Conservation (phyloP, 345 rosid species). For the Lenwebbia sp. region DNA sequence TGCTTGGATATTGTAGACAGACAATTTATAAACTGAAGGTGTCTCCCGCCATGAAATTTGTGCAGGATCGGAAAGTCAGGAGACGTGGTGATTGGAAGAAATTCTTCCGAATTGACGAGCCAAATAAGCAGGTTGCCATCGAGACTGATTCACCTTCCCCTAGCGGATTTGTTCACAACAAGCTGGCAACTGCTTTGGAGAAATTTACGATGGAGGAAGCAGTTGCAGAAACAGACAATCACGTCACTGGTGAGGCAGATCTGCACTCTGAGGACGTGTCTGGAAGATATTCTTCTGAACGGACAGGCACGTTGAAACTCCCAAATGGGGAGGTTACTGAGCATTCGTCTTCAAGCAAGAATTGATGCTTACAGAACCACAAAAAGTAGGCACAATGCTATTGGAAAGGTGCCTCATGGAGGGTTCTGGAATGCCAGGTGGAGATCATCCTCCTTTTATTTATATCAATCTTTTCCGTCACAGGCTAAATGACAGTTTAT, state of each 20-base stretch:
- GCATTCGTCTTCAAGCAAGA: neutral
- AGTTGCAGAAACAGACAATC: neutral
- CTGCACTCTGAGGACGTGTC: neutral
- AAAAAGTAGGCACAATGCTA: neutral
- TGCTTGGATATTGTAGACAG: neutral
- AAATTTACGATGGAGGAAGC: neutral
- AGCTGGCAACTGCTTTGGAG: neutral
- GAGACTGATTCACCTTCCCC: neutral
- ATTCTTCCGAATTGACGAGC: neutral
- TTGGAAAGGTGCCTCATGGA: neutral
- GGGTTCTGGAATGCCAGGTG: neutral
- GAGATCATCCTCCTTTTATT: neutral
- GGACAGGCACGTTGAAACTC: neutral
- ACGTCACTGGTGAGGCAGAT: neutral
- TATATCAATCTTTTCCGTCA: neutral
- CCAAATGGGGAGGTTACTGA: neutral
- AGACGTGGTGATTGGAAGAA: neutral
- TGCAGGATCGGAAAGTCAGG: neutral
- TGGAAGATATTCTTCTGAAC: neutral
- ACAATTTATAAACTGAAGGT: neutral
- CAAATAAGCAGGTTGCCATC: neutral
- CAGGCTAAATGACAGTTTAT: neutral
- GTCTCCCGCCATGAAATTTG: neutral
- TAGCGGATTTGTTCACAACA: neutral
- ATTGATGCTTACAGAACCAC: neutral